Evolutionary conservation across 139 green algal species (phyloP).

Genomic region (Asterochloris sp.): DNA sequence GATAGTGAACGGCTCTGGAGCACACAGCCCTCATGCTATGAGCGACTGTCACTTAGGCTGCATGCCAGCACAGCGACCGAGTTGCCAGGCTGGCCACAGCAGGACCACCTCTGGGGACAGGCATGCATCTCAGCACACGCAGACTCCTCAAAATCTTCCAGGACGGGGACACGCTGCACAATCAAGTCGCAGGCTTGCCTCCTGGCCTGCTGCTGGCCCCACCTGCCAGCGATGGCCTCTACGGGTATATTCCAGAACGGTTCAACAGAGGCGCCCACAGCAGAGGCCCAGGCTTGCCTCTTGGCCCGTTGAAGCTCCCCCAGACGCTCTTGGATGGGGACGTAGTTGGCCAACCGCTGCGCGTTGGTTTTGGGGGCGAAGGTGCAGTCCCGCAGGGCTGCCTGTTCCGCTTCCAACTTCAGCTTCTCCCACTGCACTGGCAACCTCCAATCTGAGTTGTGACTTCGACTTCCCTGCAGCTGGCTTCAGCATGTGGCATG

Average conservation of each 20-base stretch:
- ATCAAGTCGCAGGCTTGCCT: too few species aligned
- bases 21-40: background rate
- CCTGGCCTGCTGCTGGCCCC: too few species aligned
- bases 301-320: conserved; percentile 22
- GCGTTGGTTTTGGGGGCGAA: conserved; percentile 25
- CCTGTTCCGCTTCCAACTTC: conserved; percentile 19
- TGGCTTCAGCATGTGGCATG: background rate
- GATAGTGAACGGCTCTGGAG: background rate
- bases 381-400: conserved; percentile 32
- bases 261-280: background rate
- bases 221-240: background rate
- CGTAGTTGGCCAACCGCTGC: conserved; percentile 5
- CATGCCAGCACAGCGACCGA: background rate
- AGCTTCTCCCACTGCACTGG: conserved; percentile 25
- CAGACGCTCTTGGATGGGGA: conserved; percentile 27
- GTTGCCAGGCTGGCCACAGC: too few species aligned
- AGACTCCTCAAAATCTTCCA: too few species aligned
- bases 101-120: too few species aligned
- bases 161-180: too few species aligned
- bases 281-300: background rate
- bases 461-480: background rate
- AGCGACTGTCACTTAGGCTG: background rate
- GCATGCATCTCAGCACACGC: too few species aligned
- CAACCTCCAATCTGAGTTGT: background rate
- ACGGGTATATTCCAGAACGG: background rate